Evolutionary conservation across 495 filamentous ascomycete genomes (phyloP).

Genomic region (Xylaria grammica): DNA sequence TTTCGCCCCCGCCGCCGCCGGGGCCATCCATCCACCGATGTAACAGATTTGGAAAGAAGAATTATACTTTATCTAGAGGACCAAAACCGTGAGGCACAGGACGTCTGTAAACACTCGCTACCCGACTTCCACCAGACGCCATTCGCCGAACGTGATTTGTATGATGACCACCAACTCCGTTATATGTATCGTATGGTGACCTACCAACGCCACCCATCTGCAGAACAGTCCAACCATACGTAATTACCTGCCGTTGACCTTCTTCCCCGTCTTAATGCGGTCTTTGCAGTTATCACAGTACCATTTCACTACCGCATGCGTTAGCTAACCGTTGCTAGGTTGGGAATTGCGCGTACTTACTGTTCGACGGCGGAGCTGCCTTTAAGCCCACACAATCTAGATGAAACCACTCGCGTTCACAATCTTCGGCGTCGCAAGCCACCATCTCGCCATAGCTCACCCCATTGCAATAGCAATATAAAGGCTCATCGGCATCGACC

Average conservation of each 20-base stretch:
- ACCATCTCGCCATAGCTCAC: slow-evolving; percentile 98
- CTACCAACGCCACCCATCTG: slow-evolving; percentile 8
- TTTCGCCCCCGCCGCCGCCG: neutral
- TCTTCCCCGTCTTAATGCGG: slow-evolving; percentile 59
- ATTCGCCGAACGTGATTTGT: slow-evolving; percentile 20
- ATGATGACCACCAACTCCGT: slow-evolving; percentile 15
- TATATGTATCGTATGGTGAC: slow-evolving; percentile 19
- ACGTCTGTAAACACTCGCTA: slow-evolving; percentile 15
- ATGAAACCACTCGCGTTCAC: slow-evolving; percentile 95
- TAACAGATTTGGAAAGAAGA: neutral
- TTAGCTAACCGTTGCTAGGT: slow-evolving; percentile 22
- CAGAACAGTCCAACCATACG: neutral
- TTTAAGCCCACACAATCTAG: slow-evolving; percentile 87
- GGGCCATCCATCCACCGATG: neutral
- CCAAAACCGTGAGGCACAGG: slow-evolving; percentile 3
- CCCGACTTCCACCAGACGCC: slow-evolving; percentile 17
- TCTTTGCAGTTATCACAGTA: slow-evolving; percentile 88
- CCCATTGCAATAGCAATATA: slow-evolving; percentile 92
- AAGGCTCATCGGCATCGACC: slow-evolving; percentile 78
- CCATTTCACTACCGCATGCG: slow-evolving; percentile 73
- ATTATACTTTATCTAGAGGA: slow-evolving; percentile 14
- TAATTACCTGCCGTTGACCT: slow-evolving; percentile 43
- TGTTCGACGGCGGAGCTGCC: slow-evolving; percentile 81
- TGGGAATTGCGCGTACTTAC: slow-evolving; percentile 57
- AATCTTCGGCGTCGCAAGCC: slow-evolving; percentile 89